Evolutionary conservation across 129 eudicot genomes (phyloP).

Genomic region (Pseudognaphalium luteoalbum): DNA sequence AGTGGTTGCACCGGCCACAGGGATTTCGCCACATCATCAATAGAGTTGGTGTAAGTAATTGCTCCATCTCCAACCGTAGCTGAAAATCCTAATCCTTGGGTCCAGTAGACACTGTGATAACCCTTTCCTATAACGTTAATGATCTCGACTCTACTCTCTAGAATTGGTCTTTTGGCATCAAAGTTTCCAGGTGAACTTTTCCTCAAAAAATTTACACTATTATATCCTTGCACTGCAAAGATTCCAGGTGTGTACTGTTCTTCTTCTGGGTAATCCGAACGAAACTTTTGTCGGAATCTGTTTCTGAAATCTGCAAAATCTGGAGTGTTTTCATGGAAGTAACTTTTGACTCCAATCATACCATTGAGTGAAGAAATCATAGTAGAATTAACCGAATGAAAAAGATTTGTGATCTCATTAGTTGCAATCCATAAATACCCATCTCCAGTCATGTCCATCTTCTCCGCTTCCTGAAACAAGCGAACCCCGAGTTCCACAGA

Average conservation of each 20-base stretch:
- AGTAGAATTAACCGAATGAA: conserved; percentile 43
- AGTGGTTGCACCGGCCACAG: conserved; percentile 49
- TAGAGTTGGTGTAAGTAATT: conserved; percentile 25
- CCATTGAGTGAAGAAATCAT: conserved; percentile 53
- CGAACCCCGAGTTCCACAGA: conserved; percentile 38
- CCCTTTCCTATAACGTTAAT: conserved; percentile 50
- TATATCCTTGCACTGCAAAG: conserved; percentile 49
- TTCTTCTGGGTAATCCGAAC: conserved; percentile 40
- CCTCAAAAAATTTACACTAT: conserved; percentile 19
- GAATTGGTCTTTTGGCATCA: conserved; percentile 19
- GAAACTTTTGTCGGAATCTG: conserved; percentile 40
- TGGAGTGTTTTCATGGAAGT: conserved; percentile 30
- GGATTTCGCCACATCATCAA: conserved; percentile 30
- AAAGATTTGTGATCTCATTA: conserved; percentile 35
- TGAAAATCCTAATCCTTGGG: conserved; percentile 46
- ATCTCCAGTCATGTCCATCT: conserved; percentile 48
- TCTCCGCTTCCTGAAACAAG: conserved; percentile 45
- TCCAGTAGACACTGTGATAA: conserved; percentile 44
- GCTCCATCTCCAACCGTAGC: conserved; percentile 23
- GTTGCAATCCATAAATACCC: conserved; percentile 61
- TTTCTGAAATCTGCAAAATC: conserved; percentile 31
- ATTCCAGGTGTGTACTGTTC: conserved; percentile 49
- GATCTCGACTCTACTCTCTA: conserved; percentile 31
- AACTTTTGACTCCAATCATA: conserved; percentile 54
- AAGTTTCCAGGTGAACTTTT: background rate